phyloP scores from a whole-genome alignment of 2,329 filamentous ascomycete species.

The Trichophyton mentagrophytes region DNA sequence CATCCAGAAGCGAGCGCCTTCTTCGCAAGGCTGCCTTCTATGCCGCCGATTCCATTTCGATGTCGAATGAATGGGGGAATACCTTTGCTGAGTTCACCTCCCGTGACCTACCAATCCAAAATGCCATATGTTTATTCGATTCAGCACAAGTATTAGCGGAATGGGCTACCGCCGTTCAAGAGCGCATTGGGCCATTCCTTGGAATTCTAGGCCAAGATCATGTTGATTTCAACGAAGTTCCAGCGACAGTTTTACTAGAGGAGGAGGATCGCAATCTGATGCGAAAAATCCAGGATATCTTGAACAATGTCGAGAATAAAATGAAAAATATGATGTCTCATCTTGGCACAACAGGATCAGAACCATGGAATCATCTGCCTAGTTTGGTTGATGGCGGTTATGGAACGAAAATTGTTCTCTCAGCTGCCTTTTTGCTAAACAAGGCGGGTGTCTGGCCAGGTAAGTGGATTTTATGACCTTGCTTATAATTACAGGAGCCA shows the following conservation, averaged over 20 bases:
- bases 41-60: slow-evolving; percentile 78
- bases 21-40: slow-evolving; percentile 91
- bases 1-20: slow-evolving; percentile 68
- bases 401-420: slow-evolving; percentile 68
- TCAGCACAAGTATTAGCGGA: slow-evolving; percentile 89
- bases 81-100: slow-evolving; percentile 75
- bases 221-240: slow-evolving; percentile 65
- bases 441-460: slow-evolving; percentile 87
- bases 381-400: slow-evolving; percentile 58
- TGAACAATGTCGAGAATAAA: slow-evolving; percentile 66
- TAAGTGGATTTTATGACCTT: slow-evolving; percentile 34
- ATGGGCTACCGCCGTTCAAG: slow-evolving; percentile 86
- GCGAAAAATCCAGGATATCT: slow-evolving; percentile 66
- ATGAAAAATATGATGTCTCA: slow-evolving; percentile 48
- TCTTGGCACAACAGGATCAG: slow-evolving; percentile 12
- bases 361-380: slow-evolving; percentile 41
- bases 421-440: slow-evolving; percentile 76
- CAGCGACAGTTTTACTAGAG: slow-evolving; percentile 78
- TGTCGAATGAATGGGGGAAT: slow-evolving; percentile 74
- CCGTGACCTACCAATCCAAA: slow-evolving; percentile 76
- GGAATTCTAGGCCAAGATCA: slow-evolving; percentile 75
- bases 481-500: not conserved
- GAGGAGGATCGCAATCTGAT: slow-evolving; percentile 82
- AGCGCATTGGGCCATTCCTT: slow-evolving; percentile 79
- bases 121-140: slow-evolving; percentile 83